A percentile compares a stretch with the other conserved stretches of the same genome.
These are phyloP conservation scores for Colletotrichum horii DNA, from an alignment of 2,329 filamentous ascomycete genomes.

Conservation along the genomic window DNA sequence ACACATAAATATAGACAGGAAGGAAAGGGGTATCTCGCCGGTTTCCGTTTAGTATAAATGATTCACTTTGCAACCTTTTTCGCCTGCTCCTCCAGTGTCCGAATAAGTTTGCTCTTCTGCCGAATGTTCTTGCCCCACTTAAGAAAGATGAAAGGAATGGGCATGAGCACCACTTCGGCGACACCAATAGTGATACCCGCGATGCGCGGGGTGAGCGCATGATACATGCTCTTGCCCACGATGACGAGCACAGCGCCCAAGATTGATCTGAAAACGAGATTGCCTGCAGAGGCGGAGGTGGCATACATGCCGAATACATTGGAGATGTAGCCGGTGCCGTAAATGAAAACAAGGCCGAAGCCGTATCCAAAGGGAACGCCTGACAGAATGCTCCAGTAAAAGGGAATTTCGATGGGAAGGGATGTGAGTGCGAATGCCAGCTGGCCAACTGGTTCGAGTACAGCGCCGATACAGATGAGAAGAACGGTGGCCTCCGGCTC, in stretches of 20 bases:
- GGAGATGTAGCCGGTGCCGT: slow-evolving; percentile 67
- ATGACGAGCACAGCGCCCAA: slow-evolving; percentile 66
- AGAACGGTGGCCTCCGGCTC: slow-evolving; percentile 69
- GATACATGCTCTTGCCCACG: slow-evolving; percentile 64
- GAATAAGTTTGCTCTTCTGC: slow-evolving; percentile 19
- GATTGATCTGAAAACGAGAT: slow-evolving; percentile 62
- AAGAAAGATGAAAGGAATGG: slow-evolving; percentile 68
- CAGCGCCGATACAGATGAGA: slow-evolving; percentile 65
- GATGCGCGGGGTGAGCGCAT: slow-evolving; percentile 63
- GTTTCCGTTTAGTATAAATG: not conserved
- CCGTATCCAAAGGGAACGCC: slow-evolving; percentile 68
- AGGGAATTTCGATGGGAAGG: slow-evolving; percentile 62
- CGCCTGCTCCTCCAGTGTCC: slow-evolving; percentile 17
- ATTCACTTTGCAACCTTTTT: slow-evolving; percentile 6
- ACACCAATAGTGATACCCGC: slow-evolving; percentile 48
- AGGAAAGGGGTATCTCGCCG: slow-evolving; percentile 16
- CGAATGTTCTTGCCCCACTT: slow-evolving; percentile 29
- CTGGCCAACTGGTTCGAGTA: slow-evolving; percentile 63
- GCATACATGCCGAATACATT: slow-evolving; percentile 70
- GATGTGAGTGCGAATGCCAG: slow-evolving; percentile 71
- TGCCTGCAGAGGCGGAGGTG: slow-evolving; percentile 67
- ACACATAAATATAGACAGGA: slow-evolving; percentile 1
- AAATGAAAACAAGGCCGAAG: slow-evolving; percentile 70
- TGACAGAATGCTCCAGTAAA: slow-evolving; percentile 65
- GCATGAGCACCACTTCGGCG: slow-evolving; percentile 56